Percentiles rank a stretch among this genome's conserved stretches.
phyloP scores from a whole-genome alignment of 1,284 basidiomycete species.

The Thelephora terrestris region DNA sequence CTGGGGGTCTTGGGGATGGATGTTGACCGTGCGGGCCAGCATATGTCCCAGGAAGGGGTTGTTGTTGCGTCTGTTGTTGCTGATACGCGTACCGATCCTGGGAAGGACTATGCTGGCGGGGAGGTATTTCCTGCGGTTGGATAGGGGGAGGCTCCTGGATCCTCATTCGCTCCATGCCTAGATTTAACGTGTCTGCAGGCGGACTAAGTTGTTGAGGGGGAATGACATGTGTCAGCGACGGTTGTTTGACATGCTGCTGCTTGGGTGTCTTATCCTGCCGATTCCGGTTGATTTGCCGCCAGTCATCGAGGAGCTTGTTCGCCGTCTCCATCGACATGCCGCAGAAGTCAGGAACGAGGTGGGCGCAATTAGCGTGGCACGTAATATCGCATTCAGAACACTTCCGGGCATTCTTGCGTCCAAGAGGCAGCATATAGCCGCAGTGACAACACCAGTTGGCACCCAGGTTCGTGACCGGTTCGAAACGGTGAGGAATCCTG shows the following conservation, averaged over 20 bases:
- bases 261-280: constrained; percentile 31
- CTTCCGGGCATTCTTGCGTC: constrained; percentile 92
- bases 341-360: constrained; percentile 98
- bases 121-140: constrained; percentile 1
- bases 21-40: constrained; percentile 13
- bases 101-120: constrained; percentile 7
- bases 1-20: constrained; percentile 10
- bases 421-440: constrained; percentile 95
- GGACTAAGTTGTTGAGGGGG: constrained; percentile 12
- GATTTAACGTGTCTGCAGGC: constrained; percentile 19
- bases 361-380: constrained; percentile 96
- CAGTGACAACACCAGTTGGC: constrained; percentile 99
- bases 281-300: constrained; percentile 73
- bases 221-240: constrained; percentile 15
- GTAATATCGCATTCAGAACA: constrained; percentile 96
- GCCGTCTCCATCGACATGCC: constrained; percentile 99
- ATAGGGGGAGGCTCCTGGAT: constrained; percentile 22
- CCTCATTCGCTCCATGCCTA: constrained; percentile 42
- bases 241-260: constrained; percentile 13
- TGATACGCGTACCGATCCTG: constrained; percentile 9
- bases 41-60: constrained; percentile 13
- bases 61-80: constrained; percentile 11
- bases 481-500: constrained; percentile 97
- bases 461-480: constrained; percentile 93
- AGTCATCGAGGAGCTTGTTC: constrained; percentile 85